phyloP scores from a whole-genome alignment of 2,329 filamentous ascomycete genomes.

The Trichoderma breve region DNA sequence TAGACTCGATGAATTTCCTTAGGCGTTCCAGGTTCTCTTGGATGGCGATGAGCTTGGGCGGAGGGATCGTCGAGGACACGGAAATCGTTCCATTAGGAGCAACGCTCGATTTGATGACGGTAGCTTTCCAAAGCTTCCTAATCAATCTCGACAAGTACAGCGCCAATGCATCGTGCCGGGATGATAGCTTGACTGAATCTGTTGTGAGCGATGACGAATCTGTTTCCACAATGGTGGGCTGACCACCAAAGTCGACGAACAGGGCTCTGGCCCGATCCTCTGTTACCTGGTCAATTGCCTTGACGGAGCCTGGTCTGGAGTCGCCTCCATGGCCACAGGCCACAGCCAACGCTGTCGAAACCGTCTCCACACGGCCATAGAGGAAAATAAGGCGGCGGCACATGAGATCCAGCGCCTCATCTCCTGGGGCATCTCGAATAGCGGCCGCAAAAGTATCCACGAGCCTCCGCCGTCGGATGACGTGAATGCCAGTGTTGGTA shows the following conservation, averaged over 20 bases:
- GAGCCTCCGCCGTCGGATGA: conserved; percentile 77
- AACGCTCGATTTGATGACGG: conserved; percentile 60
- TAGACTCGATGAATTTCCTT: conserved; percentile 78
- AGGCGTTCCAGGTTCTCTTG: conserved; percentile 80
- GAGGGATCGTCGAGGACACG: conserved; percentile 65
- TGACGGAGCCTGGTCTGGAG: conserved; percentile 64
- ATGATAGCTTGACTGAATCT: conserved; percentile 83
- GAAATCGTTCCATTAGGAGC: conserved; percentile 57
- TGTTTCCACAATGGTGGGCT: conserved; percentile 76
- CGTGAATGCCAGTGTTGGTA: conserved; percentile 85
- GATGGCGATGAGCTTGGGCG: conserved; percentile 68
- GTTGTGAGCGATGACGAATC: conserved; percentile 69
- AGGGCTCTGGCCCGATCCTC: conserved; percentile 80
- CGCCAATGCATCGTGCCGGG: conserved; percentile 82
- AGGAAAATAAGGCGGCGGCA: conserved; percentile 78
- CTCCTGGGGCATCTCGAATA: conserved; percentile 68
- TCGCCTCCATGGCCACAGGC: conserved; percentile 92
- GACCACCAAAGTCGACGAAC: conserved; percentile 90
- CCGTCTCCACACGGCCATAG: conserved; percentile 86
- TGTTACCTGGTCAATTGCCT: conserved; percentile 80
- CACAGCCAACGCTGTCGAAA: conserved; percentile 87
- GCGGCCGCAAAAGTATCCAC: conserved; percentile 90
- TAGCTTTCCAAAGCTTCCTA: conserved; percentile 81
- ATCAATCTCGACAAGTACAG: conserved; percentile 87
- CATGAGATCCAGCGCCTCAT: conserved; percentile 78